Conservation (phyloP, 108 stramenopile species). For the Cyclotella atomus region DNA sequence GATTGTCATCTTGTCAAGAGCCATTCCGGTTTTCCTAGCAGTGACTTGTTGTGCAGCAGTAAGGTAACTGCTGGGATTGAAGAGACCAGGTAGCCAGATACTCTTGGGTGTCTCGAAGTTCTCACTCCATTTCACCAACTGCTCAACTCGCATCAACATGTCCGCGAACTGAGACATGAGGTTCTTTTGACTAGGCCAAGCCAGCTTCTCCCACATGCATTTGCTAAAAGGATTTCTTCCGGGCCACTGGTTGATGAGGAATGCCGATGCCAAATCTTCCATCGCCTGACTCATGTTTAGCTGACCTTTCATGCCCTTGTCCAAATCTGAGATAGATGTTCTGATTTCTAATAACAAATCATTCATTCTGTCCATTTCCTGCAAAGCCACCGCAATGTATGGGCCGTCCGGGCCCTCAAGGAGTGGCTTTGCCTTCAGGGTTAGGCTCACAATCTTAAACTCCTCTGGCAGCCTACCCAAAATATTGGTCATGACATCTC, state of each 20-base stretch:
- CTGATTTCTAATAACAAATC: conserved; percentile 66
- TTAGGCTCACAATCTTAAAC: conserved; percentile 67
- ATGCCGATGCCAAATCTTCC: conserved; percentile 68
- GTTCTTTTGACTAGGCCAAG: conserved; percentile 78
- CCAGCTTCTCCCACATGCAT: conserved; percentile 68
- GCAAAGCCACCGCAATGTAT: conserved; percentile 76
- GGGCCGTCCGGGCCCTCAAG: conserved; percentile 67
- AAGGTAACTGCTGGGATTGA: conserved; percentile 78
- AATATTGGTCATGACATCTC: conserved; percentile 57
- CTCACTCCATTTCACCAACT: conserved; percentile 63
- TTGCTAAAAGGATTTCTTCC: conserved; percentile 67
- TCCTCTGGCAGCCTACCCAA: conserved; percentile 65
- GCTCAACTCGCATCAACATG: conserved; percentile 63
- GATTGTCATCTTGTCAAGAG: conserved; percentile 79
- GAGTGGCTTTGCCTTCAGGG: conserved; percentile 61
- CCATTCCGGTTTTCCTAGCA: conserved; percentile 58
- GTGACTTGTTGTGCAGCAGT: conserved; percentile 85
- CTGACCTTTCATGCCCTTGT: conserved; percentile 85
- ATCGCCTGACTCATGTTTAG: conserved; percentile 80
- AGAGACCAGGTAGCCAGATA: conserved; percentile 84
- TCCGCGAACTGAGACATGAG: conserved; percentile 68
- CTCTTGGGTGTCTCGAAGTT: conserved; percentile 66
- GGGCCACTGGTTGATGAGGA: conserved; percentile 73
- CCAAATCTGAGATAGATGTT: conserved; percentile 69
- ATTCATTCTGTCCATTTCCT: conserved; percentile 86